Percentiles rank a stretch among this genome's conserved stretches.
Evolutionary conservation across 148 eudicot genomes (phyloP).

Genomic region (Mesembryanthemum crystallinum): DNA sequence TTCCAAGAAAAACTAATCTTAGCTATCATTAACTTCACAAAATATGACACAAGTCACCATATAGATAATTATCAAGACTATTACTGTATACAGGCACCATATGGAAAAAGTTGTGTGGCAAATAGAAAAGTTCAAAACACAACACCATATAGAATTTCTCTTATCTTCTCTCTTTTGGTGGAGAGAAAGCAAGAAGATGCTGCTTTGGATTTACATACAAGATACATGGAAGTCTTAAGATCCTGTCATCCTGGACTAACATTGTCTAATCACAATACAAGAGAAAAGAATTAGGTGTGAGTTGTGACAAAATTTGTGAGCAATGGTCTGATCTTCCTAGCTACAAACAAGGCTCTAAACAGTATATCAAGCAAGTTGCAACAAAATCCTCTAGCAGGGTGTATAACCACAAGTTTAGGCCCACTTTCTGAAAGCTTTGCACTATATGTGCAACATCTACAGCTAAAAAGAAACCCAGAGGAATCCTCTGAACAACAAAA

Average conservation of each 20-base stretch:
- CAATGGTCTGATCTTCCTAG: conserved; percentile 18
- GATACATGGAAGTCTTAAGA: not conserved
- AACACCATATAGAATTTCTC: no score
- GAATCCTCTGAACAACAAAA: conserved; percentile 18
- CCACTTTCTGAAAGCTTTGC: conserved; percentile 8
- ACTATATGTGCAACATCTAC: conserved; percentile 19
- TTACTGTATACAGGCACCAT: no score
- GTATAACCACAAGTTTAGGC: conserved; percentile 16
- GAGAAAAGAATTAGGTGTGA: conserved; percentile 15
- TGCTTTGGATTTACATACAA: not conserved
- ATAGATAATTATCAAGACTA: no score
- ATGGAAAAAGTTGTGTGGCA: no score
- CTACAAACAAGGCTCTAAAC: conserved; percentile 17
- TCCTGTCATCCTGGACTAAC: not conserved
- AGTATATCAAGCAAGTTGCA: conserved; percentile 3
- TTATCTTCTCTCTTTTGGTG: not conserved
- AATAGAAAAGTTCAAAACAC: no score
- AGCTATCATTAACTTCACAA: no score
- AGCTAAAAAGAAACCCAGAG: conserved; percentile 2
- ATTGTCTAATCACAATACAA: conserved; percentile 13
- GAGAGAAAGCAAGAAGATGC: not conserved
- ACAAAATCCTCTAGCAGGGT: conserved; percentile 14
- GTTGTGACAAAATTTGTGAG: conserved; percentile 15
- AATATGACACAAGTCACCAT: no score
- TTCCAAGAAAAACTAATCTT: no score